Evolutionary conservation across 1,284 basidiomycete genomes (phyloP), one percentile per base, ranked within the genome.

Genomic region (Bjerkandera adusta): DNA sequence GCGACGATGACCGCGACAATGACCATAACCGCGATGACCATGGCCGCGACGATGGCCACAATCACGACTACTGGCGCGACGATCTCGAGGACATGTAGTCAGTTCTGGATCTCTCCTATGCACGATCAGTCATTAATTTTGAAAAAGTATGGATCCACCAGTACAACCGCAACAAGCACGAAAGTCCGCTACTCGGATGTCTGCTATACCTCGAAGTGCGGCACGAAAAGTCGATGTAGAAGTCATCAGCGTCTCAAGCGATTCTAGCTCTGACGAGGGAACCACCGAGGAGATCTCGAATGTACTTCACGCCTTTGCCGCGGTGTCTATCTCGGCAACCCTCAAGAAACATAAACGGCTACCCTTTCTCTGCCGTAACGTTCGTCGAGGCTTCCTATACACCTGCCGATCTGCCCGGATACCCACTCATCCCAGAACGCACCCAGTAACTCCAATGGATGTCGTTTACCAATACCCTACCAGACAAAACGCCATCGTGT

Each of bases 341-440:
- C 34, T 61, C 22, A 45, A 53, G 27, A 33, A 54, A 18, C 49
- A 52, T 16, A 36, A 33, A 1, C 35, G 49, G 26, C 65, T 83
- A 3, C 82, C 83, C 0, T 85, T 83, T 56, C 65, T 81, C 11
- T 59, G 62, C 21, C 72, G 76, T 5, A 78, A 76, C 51, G 54
- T 85, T 12, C 67, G 70, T 5, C 51, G 36, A 5, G 77, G 77
- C 1, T 83, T 83, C 52, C 47, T 51, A 4, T 35, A 52, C 26
- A 65, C 64, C 22, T 83, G 57, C 51, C 44, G 20, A 59, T 59
- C 45, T 55, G 59, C 12, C 20, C 60, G 59, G 6, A 49, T 64
- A 33, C 48, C 52, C 16, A 50, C 44, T 10, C 40, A 36, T 41
- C 40, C 47, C 30, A 47, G 25, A 27, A 38, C 43, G 5, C 54